Evolutionary conservation across 1,139 yeast genomes (phyloP), one percentile per base, ranked within the genome.

Genomic region (Sugiyamaella grinbergsii): DNA sequence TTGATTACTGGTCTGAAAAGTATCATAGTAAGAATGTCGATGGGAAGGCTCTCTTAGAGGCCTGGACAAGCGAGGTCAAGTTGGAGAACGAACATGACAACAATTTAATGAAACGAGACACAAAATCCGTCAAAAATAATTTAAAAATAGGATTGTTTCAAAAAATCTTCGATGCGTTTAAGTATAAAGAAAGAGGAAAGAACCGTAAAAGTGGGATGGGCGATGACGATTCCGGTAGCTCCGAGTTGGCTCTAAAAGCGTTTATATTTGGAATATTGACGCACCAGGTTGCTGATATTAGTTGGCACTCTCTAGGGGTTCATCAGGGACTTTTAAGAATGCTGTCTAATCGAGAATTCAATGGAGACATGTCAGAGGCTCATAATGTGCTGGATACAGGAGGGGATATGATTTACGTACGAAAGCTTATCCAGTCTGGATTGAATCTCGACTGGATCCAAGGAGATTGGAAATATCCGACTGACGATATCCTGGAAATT

Each of bases 221-320:
- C 10, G 47, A 19, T n/a, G n/a, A n/a, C 2, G 29, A 31, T 18
- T 41, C 45, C 10, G 42, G 33, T 18, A 42, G 49, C 1, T 58
- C 58, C 7, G 62, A 59, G 1, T 40, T 61, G 36, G 60, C 63
- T 10, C 63, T 82, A 20, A 75, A 76, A 54, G 75, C 82, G 0
- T 81, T 82, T 57, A 58, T 81, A 1, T 71, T 73, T 50, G 87
- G 85, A 0, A 61, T 79, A 0, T 71, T 79, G 50, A 67, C 79
- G 0, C 87, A 82, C 60, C 85, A 82, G 55, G 71, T 80, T 0
- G 71, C 81, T 1, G 86, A 81, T 55, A 75, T 80, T 0, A 71
- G 82, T 20, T 82, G 86, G 87, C 87, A 82, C 61, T 80, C 85
- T 0, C 63, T 82, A 15, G 72, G 79, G 1, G 59, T 76, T 18